Evolutionary conservation across 768 basidiomycete species (phyloP).

Genomic region (Trametes gibbosa): DNA sequence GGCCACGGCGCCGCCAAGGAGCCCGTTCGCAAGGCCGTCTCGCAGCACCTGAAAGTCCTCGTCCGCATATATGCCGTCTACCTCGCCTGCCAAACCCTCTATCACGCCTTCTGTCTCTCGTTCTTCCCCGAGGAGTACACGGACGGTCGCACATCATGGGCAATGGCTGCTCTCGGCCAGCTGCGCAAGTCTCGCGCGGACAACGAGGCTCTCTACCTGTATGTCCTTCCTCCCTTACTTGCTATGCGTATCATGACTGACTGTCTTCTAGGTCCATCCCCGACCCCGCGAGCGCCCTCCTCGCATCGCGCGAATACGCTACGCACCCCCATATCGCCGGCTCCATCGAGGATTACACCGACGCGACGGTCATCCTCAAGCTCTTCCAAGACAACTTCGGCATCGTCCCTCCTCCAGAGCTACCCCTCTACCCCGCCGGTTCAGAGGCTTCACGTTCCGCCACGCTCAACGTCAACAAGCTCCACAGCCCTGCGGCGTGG

Average conservation of each 20-base stretch:
- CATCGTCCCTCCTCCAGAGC: conserved; percentile 44
- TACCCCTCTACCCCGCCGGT: conserved; percentile 73
- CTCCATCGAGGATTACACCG: conserved; percentile 49
- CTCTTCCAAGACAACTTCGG: conserved; percentile 66
- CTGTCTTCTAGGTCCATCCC: conserved; percentile 49
- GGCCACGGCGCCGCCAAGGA: background rate
- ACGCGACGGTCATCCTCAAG: conserved; percentile 63
- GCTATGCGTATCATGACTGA: background rate
- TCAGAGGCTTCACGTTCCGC: conserved; percentile 61
- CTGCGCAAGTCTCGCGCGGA: background rate
- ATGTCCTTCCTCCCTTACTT: background rate
- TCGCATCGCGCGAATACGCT: conserved; percentile 56
- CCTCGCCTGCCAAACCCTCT: background rate
- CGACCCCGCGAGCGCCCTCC: conserved; percentile 52
- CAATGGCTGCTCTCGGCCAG: background rate
- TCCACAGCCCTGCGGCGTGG: conserved; percentile 64
- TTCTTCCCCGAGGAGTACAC: background rate
- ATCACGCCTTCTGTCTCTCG: background rate
- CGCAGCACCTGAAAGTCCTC: background rate
- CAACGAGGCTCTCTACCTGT: conserved; percentile 14
- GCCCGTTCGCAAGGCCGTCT: background rate
- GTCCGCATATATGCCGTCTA: background rate
- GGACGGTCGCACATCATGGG: background rate
- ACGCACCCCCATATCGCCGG: conserved; percentile 63
- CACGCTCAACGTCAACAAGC: conserved; percentile 49